These are phyloP conservation scores for Schizosaccharomyces octosporus DNA, from an alignment of 805 yeast species.

Conservation along the genomic window DNA sequence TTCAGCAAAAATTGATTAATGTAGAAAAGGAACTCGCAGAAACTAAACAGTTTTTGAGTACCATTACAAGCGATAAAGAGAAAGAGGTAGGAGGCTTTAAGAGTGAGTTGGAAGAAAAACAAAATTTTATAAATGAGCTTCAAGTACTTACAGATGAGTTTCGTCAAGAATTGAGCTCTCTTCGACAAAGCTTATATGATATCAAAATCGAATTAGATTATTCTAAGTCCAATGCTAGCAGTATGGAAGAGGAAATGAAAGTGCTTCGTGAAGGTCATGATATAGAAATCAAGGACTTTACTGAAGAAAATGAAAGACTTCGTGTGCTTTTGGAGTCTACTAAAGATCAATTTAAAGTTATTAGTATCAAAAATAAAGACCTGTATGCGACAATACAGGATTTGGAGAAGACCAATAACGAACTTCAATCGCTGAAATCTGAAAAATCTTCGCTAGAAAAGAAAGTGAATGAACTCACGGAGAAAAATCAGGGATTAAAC, in stretches of 20 bases:
- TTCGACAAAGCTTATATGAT: not conserved
- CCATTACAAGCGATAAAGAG: not conserved
- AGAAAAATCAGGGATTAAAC: no score
- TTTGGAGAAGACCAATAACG: not conserved
- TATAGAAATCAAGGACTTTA: conserved; percentile 6
- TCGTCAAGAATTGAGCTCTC: conserved; percentile 4
- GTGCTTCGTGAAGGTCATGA: conserved; percentile 5
- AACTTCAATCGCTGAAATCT: not conserved
- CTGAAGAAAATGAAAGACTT: conserved; percentile 3
- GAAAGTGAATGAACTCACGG: no score
- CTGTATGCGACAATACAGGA: not conserved
- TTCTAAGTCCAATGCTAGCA: conserved; percentile 14
- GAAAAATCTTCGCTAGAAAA: not conserved
- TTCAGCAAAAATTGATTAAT: conserved; percentile 2
- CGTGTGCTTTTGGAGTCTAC: not conserved
- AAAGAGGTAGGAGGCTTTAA: not conserved
- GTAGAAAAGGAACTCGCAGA: not conserved
- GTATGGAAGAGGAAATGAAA: not conserved
- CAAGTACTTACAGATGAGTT: conserved; percentile 21
- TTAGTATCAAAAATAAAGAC: not conserved
- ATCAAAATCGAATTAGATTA: not conserved
- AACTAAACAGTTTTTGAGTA: not conserved
- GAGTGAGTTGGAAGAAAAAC: not conserved
- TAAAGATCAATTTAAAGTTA: not conserved
- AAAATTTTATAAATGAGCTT: not conserved